Evolutionary conservation across 2,329 filamentous ascomycete species (phyloP).

Genomic region (Mollisiaceae sp.): DNA sequence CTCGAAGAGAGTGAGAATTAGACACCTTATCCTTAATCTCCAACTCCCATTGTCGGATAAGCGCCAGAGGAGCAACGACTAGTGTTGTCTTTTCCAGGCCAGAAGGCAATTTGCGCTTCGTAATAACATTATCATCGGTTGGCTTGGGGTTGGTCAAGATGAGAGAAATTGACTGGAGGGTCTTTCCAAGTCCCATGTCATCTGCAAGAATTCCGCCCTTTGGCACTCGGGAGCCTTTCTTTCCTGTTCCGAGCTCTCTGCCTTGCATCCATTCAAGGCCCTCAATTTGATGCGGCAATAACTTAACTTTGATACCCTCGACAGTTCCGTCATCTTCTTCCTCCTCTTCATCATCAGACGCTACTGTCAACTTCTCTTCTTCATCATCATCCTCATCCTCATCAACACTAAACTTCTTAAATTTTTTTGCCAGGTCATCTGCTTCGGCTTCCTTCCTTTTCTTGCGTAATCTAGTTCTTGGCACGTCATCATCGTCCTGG

Average conservation of each 20-base stretch:
- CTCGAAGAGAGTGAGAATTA: constrained; percentile 71
- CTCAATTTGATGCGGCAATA: constrained; percentile 92
- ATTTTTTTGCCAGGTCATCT: constrained; percentile 40
- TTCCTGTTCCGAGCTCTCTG: constrained; percentile 85
- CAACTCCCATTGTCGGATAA: constrained; percentile 96
- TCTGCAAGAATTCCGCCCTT: constrained; percentile 96
- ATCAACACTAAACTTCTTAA: constrained; percentile 50
- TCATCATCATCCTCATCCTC: constrained; percentile 42
- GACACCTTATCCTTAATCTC: constrained; percentile 87
- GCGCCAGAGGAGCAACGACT: constrained; percentile 88
- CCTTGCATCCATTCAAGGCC: constrained; percentile 95
- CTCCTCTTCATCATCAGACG: constrained; percentile 52
- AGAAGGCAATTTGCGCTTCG: constrained; percentile 71
- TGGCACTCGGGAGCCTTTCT: constrained; percentile 74
- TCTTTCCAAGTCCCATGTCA: constrained; percentile 97
- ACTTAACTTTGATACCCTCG: constrained; percentile 82
- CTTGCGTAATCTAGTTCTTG: constrained; percentile 45
- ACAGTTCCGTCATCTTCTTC: constrained; percentile 67
- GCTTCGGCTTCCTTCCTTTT: constrained; percentile 44
- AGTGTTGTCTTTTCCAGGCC: constrained; percentile 79
- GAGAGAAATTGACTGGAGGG: constrained; percentile 88
- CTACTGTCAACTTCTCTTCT: constrained; percentile 43
- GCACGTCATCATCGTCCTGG: constrained; percentile 65
- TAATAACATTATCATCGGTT: constrained; percentile 58
- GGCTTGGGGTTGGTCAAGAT: constrained; percentile 83